Evolutionary conservation across 2,329 filamentous ascomycete genomes (phyloP).

Genomic region (Orbilia ellipsospora): DNA sequence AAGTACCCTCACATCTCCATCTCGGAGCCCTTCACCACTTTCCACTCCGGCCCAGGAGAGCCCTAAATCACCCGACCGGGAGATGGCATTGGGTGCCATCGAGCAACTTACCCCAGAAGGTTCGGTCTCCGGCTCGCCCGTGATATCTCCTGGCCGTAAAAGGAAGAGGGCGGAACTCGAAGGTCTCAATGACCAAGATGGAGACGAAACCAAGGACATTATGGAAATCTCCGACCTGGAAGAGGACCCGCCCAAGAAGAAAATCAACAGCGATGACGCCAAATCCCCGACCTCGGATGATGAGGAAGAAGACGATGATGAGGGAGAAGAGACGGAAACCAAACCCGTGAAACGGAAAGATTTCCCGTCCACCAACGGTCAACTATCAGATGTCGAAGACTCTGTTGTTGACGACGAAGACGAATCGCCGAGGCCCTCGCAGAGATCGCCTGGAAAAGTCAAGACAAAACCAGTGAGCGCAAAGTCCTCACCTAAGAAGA

Average conservation of each 20-base stretch:
- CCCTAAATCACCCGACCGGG: slow-evolving; percentile 52
- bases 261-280: slow-evolving; percentile 31
- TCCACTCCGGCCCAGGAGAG: slow-evolving; percentile 47
- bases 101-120: slow-evolving; percentile 52
- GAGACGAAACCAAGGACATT: slow-evolving; percentile 39
- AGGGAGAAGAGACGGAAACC: slow-evolving; percentile 16
- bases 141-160: slow-evolving; percentile 47
- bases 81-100: slow-evolving; percentile 52
- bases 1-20: slow-evolving; percentile 50
- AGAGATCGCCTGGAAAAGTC: slow-evolving; percentile 36
- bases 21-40: slow-evolving; percentile 47
- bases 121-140: slow-evolving; percentile 36
- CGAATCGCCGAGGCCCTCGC: slow-evolving; percentile 35
- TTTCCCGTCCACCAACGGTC: slow-evolving; percentile 45
- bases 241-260: slow-evolving; percentile 57
- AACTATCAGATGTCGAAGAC: slow-evolving; percentile 37
- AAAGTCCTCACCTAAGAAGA: slow-evolving; percentile 43
- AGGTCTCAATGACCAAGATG: slow-evolving; percentile 32
- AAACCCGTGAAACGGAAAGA: slow-evolving; percentile 16
- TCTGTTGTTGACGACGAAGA: slow-evolving; percentile 47
- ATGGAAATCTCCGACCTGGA: slow-evolving; percentile 63
- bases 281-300: slow-evolving; percentile 45
- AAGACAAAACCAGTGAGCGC: slow-evolving; percentile 55
- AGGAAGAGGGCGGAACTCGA: slow-evolving; percentile 40
- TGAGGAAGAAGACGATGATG: slow-evolving; percentile 32